These are phyloP conservation scores for Sarcocystis neurona DNA, from an alignment of 169 alveolate genomes.

Conservation along the genomic window DNA sequence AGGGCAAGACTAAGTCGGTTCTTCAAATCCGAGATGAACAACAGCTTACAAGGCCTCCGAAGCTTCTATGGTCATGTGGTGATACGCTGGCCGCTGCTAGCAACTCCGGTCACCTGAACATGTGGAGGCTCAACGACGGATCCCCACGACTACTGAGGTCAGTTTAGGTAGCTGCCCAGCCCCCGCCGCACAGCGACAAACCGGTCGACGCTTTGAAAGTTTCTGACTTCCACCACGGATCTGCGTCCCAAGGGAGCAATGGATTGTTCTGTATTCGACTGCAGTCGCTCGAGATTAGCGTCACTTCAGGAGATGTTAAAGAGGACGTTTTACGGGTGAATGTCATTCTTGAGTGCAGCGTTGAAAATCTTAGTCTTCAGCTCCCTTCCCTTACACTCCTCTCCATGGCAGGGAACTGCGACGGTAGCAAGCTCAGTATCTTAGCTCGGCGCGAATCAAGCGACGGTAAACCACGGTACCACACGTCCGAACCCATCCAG, in stretches of 20 bases:
- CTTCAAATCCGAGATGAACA: neutral
- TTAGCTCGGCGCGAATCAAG: neutral
- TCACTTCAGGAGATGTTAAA: neutral
- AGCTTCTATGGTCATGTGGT: neutral
- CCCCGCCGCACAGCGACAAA: neutral
- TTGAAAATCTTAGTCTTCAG: neutral
- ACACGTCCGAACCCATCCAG: neutral
- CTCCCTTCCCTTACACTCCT: neutral
- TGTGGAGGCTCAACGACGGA: neutral
- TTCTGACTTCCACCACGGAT: neutral
- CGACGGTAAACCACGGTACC: neutral
- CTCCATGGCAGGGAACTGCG: neutral
- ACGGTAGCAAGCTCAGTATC: constrained; percentile 13
- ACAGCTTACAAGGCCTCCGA: neutral
- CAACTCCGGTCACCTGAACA: neutral
- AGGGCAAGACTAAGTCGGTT: neutral
- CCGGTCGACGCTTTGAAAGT: neutral
- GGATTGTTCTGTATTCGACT: neutral
- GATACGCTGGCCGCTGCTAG: neutral
- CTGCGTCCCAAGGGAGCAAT: neutral
- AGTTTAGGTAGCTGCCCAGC: neutral
- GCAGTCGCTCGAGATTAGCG: neutral
- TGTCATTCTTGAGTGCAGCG: neutral
- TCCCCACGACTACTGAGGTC: constrained; percentile 6
- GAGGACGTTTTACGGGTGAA: neutral